Percentiles rank a stretch among this genome's conserved stretches.
These are phyloP conservation scores for Saturnispora gosingensis DNA, from an alignment of 805 yeast genomes.

Conservation along the genomic window DNA sequence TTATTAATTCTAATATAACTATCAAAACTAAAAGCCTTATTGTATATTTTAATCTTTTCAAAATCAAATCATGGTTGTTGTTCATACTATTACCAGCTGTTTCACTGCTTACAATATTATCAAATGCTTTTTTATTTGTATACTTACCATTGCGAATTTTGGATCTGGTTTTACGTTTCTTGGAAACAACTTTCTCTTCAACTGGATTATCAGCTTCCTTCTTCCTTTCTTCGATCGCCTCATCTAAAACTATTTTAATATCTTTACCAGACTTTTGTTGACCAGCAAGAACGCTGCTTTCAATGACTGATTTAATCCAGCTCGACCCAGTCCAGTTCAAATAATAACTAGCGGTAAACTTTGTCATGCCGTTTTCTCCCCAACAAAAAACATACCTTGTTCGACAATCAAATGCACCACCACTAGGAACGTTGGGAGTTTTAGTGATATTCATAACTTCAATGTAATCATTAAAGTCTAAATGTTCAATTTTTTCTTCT, in stretches of 20 bases:
- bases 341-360: conserved; percentile 55
- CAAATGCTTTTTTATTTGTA: not conserved
- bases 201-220: conserved; percentile 1
- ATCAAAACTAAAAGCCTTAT: not conserved
- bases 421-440: conserved; percentile 96
- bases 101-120: not conserved
- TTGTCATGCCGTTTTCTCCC: conserved; percentile 56
- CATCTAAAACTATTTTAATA: conserved; percentile 24
- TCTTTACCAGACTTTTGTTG: conserved; percentile 52
- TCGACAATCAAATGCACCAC: conserved; percentile 65
- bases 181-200: not conserved
- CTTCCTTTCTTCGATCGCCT: conserved; percentile 13
- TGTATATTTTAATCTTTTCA: not conserved
- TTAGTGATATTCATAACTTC: conserved; percentile 52
- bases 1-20: not conserved
- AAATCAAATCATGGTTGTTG: not conserved
- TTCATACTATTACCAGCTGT: not conserved
- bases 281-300: conserved; percentile 74
- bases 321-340: conserved; percentile 86
- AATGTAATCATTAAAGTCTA: conserved; percentile 46
- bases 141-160: not conserved
- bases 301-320: conserved; percentile 87
- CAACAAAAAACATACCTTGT: conserved; percentile 70
- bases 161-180: not conserved
- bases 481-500: conserved; percentile 47